Evolutionary conservation across 345 rosid genomes (phyloP), one percentile per base, ranked within the genome.

Genomic region (Abelmoschus esculentus): DNA sequence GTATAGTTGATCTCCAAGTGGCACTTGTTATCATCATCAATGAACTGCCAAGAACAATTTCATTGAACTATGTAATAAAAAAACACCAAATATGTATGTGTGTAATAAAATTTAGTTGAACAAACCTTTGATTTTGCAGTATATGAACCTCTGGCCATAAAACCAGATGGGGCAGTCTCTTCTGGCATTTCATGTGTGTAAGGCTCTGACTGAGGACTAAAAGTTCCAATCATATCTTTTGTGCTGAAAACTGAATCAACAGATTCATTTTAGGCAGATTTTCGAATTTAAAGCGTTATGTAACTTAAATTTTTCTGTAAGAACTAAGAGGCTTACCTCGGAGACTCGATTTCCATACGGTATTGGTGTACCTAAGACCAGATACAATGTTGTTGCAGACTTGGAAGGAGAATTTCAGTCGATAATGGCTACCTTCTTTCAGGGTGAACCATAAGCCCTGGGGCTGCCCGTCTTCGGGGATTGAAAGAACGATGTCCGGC

Each of bases 311-410:
- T 26, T 11, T 14, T 3, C 54, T 22, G 18, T 38, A 59, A 18
- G 54, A 73, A 14, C 15, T 42, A 46, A 70, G 40, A 66, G 54
- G 59, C 75, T 80, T 77, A 86, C 93, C 90, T 73, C 79, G 83
- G 63, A 86, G 73, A 64, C 90, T 90, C 34, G 96, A 80, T 80
- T 87, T 89, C 92, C 92, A 89, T 58, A 89, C 92, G 1, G 84
- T 84, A 57, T 89, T 89, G 77, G 89, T 83, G 83, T 89, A 89
- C 77, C 79, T 87, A 75, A 89, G 92, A 53, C 96, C 92, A 44
- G 90, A 89, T 42, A 87, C 96, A 77, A 90, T 90, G 89, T 90
- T 90, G 72, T 87, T 86, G 79, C 82, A 79, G 64, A 90, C 96
- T 70, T 82, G 78, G 73, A 90, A 87, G 22, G 86, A 66, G 79